Evolutionary conservation across 208 protist genomes (phyloP).

Genomic region (Zelonia costaricensis): DNA sequence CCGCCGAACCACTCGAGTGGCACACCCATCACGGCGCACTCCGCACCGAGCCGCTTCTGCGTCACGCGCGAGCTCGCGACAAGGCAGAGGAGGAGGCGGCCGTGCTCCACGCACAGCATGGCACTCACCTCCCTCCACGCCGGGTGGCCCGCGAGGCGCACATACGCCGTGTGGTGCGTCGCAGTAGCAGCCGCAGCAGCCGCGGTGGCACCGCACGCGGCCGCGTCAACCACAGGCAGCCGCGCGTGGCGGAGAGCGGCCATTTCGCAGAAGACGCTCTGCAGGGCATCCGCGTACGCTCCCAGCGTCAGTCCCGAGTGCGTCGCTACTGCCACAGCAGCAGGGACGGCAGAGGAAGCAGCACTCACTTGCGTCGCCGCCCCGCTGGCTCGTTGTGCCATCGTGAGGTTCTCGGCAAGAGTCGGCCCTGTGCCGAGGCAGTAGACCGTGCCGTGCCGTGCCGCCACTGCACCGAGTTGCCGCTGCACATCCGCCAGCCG

Average conservation of each 20-base stretch:
- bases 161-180: slow-evolving; percentile 45
- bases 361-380: too few species aligned
- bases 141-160: slow-evolving; percentile 46
- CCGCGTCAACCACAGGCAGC: not conserved
- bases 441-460: slow-evolving; percentile 36
- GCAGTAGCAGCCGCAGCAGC: not conserved
- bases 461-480: slow-evolving; percentile 9
- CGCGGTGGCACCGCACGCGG: not conserved
- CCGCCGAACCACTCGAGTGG: slow-evolving; percentile 62
- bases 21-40: slow-evolving; percentile 21
- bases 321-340: not conserved
- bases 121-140: slow-evolving; percentile 50
- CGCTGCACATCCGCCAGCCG: slow-evolving; percentile 24
- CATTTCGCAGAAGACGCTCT: slow-evolving; percentile 24
- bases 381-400: too few species aligned
- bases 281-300: slow-evolving; percentile 26
- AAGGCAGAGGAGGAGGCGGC: slow-evolving; percentile 56
- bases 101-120: slow-evolving; percentile 59
- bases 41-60: slow-evolving; percentile 47
- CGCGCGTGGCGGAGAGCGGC: slow-evolving; percentile 9
- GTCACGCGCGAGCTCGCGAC: slow-evolving; percentile 60
- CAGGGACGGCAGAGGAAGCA: not conserved
- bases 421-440: slow-evolving; percentile 28
- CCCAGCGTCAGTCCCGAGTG: slow-evolving; percentile 15
- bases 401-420: slow-evolving; percentile 19